Conservation (phyloP, 495 filamentous ascomycete species). For the Alectoria sarmentosa region DNA sequence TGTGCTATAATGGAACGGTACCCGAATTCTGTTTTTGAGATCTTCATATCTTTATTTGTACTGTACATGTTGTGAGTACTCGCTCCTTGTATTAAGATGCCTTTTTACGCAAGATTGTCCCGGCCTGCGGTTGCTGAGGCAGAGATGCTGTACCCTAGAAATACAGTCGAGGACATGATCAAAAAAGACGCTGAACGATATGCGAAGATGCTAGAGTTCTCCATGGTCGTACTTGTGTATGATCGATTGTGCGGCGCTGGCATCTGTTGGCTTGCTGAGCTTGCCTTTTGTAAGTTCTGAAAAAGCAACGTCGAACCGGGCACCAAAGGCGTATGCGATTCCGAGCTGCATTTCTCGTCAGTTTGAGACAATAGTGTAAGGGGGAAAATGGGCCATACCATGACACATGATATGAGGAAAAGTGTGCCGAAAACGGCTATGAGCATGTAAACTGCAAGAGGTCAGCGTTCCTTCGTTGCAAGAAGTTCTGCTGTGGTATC, state of each 20-base stretch:
- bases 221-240: constrained; percentile 29
- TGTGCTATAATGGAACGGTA: constrained; percentile 56
- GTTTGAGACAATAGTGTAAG: background rate
- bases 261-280: constrained; percentile 22
- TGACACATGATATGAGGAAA: constrained; percentile 51
- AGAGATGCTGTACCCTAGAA: background rate
- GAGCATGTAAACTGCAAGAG: constrained; percentile 50
- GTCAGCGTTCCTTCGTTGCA: constrained; percentile 7
- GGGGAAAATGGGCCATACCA: constrained; percentile 45
- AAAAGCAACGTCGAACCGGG: constrained; percentile 57
- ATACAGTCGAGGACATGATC: background rate
- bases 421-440: constrained; percentile 53
- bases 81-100: background rate
- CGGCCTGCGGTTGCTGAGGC: background rate
- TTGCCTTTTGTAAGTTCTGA: constrained; percentile 47
- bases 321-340: constrained; percentile 60
- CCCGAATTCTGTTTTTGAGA: background rate
- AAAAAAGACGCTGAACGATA: constrained; percentile 4
- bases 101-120: background rate
- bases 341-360: constrained; percentile 45
- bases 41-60: background rate
- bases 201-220: constrained; percentile 32
- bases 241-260: constrained; percentile 22
- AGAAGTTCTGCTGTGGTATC: background rate
- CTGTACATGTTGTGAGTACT: background rate